These are phyloP conservation scores for Elsinoe ampelina DNA, from an alignment of 2,329 filamentous ascomycete species.

Conservation along the genomic window DNA sequence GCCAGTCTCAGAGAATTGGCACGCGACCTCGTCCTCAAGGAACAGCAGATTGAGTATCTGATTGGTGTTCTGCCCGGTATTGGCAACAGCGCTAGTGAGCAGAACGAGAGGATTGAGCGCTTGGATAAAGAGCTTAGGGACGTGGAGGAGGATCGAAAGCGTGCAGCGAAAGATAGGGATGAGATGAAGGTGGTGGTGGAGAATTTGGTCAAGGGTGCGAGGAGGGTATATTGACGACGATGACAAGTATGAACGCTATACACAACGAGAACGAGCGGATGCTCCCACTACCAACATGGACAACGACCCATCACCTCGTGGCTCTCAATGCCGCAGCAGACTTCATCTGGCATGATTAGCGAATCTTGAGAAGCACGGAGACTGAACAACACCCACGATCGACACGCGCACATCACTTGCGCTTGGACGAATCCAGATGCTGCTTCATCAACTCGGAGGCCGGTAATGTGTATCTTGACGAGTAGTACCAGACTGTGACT, in stretches of 20 bases:
- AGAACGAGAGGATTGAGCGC: slow-evolving; percentile 50
- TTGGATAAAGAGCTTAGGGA: slow-evolving; percentile 36
- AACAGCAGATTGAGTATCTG: slow-evolving; percentile 72
- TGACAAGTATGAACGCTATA: neutral
- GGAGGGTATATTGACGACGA: slow-evolving; percentile 23
- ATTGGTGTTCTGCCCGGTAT: slow-evolving; percentile 68
- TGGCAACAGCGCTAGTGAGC: slow-evolving; percentile 68
- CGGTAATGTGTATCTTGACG: slow-evolving; percentile 7
- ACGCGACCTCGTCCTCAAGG: slow-evolving; percentile 65
- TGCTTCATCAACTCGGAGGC: slow-evolving; percentile 11
- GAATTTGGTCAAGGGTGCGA: slow-evolving; percentile 35
- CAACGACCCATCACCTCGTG: no score
- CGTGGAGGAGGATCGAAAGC: slow-evolving; percentile 32
- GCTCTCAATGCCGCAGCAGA: neutral
- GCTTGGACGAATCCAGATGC: slow-evolving; percentile 2
- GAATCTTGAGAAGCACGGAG: neutral
- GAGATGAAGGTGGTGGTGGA: slow-evolving; percentile 37
- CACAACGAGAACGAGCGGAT: neutral
- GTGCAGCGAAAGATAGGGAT: slow-evolving; percentile 35
- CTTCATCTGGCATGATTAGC: neutral
- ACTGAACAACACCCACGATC: neutral
- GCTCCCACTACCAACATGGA: neutral
- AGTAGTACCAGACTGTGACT: slow-evolving; percentile 9
- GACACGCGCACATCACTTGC: neutral
- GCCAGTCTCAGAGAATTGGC: slow-evolving; percentile 63